Evolutionary conservation across 306 rosid species (phyloP).

Genomic region (Glycine soja): DNA sequence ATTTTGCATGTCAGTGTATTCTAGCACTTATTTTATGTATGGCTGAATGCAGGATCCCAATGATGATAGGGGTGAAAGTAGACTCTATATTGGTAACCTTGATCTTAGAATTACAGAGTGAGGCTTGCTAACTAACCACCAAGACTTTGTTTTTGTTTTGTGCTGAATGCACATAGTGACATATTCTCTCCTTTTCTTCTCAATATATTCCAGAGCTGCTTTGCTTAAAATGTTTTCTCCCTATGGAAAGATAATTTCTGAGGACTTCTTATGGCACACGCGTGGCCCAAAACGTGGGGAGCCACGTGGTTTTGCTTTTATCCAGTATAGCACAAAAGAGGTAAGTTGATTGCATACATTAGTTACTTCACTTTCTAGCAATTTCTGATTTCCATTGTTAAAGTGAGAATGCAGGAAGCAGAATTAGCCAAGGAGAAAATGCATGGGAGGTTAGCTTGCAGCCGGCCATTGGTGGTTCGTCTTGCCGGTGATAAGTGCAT

Average conservation of each 20-base stretch:
- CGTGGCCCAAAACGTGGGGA: conserved; percentile 88
- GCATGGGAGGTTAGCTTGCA: conserved; percentile 90
- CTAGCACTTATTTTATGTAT: conserved; percentile 13
- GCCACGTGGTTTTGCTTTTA: conserved; percentile 93
- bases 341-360: conserved; percentile 56
- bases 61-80: conserved; percentile 78
- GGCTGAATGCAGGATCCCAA: conserved; percentile 67
- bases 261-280: conserved; percentile 89
- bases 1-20: conserved; percentile 34
- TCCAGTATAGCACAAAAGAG: conserved; percentile 79
- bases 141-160: conserved; percentile 15
- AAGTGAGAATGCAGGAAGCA: conserved; percentile 99
- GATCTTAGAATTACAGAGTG: conserved; percentile 95
- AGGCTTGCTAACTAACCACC: conserved; percentile 41
- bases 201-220: conserved; percentile 67
- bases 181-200: conserved; percentile 22
- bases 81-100: conserved; percentile 87
- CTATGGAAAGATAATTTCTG: conserved; percentile 82
- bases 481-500: conserved; percentile 68
- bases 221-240: conserved; percentile 91
- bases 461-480: conserved; percentile 90
- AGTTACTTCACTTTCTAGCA: conserved; percentile 43
- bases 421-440: conserved; percentile 94
- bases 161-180: conserved; percentile 34
- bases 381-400: conserved; percentile 76